Conservation (phyloP, 345 rosid genomes). For the rapeseed (Brassica napus) region DNA sequence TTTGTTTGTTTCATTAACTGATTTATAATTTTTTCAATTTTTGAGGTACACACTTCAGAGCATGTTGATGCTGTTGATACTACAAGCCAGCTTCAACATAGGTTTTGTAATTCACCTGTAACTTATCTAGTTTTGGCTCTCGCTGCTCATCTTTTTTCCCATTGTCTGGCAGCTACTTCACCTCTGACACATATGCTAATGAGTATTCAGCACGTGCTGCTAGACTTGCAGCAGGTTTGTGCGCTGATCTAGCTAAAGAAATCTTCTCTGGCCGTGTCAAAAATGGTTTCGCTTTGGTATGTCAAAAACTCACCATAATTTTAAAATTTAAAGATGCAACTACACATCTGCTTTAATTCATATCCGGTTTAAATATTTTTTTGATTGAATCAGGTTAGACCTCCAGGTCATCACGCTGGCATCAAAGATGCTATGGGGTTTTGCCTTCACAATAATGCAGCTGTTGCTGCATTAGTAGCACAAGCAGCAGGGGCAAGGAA, state of each 20-base stretch:
- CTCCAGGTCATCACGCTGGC: constrained; percentile 99
- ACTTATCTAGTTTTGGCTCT: background rate
- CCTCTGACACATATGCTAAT: constrained; percentile 93
- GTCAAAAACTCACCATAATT: constrained; percentile 18
- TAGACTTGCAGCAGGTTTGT: constrained; percentile 97
- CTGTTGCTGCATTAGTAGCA: constrained; percentile 89
- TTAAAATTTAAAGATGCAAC: background rate
- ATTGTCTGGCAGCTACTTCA: constrained; percentile 75
- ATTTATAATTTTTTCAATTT: constrained; percentile 25
- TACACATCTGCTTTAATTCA: background rate
- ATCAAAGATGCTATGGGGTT: constrained; percentile 88
- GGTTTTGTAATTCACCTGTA: constrained; percentile 46
- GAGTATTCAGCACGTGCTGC: constrained; percentile 97
- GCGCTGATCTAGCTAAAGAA: constrained; percentile 90
- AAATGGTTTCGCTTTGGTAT: constrained; percentile 98
- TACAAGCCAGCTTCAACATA: constrained; percentile 68
- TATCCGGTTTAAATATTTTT: background rate
- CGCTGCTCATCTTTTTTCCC: background rate
- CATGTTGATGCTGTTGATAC: constrained; percentile 71
- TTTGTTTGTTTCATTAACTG: background rate
- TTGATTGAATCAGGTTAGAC: constrained; percentile 65
- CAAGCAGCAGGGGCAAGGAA: constrained; percentile 89
- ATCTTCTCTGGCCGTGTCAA: constrained; percentile 67
- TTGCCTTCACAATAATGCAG: constrained; percentile 99
- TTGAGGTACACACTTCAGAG: constrained; percentile 81